Evolutionary conservation across 2,329 filamentous ascomycete species (phyloP), one percentile per base, ranked within the genome.

Genomic region (Aureobasidium sp.): DNA sequence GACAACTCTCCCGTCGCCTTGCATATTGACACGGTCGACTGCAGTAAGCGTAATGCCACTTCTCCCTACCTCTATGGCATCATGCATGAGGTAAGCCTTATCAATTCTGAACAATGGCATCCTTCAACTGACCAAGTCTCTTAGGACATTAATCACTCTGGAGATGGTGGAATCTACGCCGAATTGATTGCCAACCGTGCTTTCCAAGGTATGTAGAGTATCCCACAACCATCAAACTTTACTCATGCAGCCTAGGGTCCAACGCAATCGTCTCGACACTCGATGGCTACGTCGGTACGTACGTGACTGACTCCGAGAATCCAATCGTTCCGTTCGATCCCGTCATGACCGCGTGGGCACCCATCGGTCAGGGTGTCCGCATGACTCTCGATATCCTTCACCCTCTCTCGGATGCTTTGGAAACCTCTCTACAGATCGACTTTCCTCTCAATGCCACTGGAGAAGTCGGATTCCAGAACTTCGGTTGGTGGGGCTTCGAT

Each of bases 161-260:
- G 87, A 2, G 87, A 90, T 68, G 87, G 87, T 24, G 87, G 87
- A 5, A 82, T 90, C 64, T 90, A 90, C 69, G 87, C 84, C 53
- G 86, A 90, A 69, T 72, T 90, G 61, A 82, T 90, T 62, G 81
- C 80, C 57, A 90, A 90, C 72, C 81, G 86, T 53, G 87, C 86
- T 12, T 89, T 90, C 68, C 87, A 90, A 71, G 77, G 74, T 59
- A 56, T 19, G 42, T 56, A 3, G 29, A 31, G 6, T 35, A 12
- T 1, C 44, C 15, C 53, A 7, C 22, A 14, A 19, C 29, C 27
- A 8, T 35, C 24, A 0, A 45, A 3, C 11, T 35, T 15, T 14
- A 31, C 45, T 60, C 15, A 60, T 14, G 24, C 27, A 35, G 15
- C 27, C 5, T 14, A 68, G 65, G 70, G 17, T 70, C 68, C 11